A percentile compares a stretch with the other conserved stretches of the same genome.
Conservation (phyloP, 140 eudicot genomes). For the Ambrosia hybrid region DNA sequence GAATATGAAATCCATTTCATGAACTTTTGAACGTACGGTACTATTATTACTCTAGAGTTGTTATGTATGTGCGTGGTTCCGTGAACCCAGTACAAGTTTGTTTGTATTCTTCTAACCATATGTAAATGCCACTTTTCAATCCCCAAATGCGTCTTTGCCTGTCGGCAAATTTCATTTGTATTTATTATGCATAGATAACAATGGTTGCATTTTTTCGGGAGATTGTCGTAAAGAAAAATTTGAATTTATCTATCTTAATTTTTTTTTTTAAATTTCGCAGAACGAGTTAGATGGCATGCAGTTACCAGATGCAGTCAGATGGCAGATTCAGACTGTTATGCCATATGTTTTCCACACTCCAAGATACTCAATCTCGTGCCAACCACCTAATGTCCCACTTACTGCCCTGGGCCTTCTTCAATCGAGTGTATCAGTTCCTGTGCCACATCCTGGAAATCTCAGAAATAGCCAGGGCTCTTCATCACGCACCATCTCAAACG, state of each 20-base stretch:
- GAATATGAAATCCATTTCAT: too few relatives aligned
- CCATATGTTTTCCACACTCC: slow-evolving; percentile 62
- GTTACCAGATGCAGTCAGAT: slow-evolving; percentile 68
- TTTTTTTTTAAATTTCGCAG: slow-evolving; percentile 41
- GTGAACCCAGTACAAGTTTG: too few relatives aligned
- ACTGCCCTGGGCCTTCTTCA: slow-evolving; percentile 57
- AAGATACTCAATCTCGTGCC: slow-evolving; percentile 60
- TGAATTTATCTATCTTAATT: background rate
- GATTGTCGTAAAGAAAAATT: too few relatives aligned
- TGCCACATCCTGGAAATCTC: slow-evolving; percentile 34
- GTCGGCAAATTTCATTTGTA: background rate
- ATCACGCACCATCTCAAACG: slow-evolving; percentile 44
- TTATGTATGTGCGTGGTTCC: too few relatives aligned
- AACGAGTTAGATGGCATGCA: slow-evolving; percentile 84
- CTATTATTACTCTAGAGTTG: too few relatives aligned
- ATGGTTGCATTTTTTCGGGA: too few relatives aligned
- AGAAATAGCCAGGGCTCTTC: slow-evolving; percentile 45
- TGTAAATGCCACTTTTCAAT: too few relatives aligned
- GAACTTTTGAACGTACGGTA: too few relatives aligned
- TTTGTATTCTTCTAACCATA: too few relatives aligned
- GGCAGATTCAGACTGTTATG: slow-evolving; percentile 96
- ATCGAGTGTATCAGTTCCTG: slow-evolving; percentile 44
- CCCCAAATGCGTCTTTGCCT: too few relatives aligned
- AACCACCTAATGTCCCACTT: slow-evolving; percentile 59
- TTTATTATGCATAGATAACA: too few relatives aligned